phyloP scores from a whole-genome alignment of 306 rosid species.

The Prunus mongolica region DNA sequence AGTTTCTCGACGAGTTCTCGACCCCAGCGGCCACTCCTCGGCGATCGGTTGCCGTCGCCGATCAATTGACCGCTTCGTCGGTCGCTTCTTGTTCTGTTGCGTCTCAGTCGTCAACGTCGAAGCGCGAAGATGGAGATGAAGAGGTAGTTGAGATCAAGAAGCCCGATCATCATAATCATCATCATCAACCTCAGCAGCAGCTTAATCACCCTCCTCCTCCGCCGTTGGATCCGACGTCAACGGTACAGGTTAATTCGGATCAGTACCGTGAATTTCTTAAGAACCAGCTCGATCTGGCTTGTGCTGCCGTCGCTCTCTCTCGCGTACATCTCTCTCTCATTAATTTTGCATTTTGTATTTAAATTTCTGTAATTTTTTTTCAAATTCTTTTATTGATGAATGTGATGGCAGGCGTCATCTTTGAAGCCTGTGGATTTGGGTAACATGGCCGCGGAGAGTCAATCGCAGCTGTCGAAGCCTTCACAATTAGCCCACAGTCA shows the following conservation, averaged over 20 bases:
- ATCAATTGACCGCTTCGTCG: constrained; percentile 10
- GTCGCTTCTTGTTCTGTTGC: constrained; percentile 25
- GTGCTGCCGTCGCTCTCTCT: constrained; percentile 52
- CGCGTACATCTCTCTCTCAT: constrained; percentile 26
- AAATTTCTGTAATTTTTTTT: neutral
- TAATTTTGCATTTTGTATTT: neutral
- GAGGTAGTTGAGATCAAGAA: constrained; percentile 42
- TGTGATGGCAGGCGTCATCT: constrained; percentile 32
- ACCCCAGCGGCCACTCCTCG: constrained; percentile 16
- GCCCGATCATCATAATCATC: constrained; percentile 22
- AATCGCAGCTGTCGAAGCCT: constrained; percentile 9
- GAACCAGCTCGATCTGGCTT: constrained; percentile 50
- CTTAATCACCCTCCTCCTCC: constrained; percentile 21
- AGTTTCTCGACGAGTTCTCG: constrained; percentile 40
- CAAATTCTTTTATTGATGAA: neutral
- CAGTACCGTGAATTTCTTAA: constrained; percentile 40
- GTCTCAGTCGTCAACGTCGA: constrained; percentile 46
- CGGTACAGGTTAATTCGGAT: constrained; percentile 20
- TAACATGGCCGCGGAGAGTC: constrained; percentile 19
- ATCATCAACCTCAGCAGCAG: constrained; percentile 4
- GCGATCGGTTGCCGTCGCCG: constrained; percentile 15
- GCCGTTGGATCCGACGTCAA: constrained; percentile 24
- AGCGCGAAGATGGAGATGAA: constrained; percentile 37
- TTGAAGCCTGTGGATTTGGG: constrained; percentile 31
- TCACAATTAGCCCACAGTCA: constrained; percentile 27